These are phyloP conservation scores for Fraxinus paxiana DNA, from an alignment of 305 asterid species.

Conservation along the genomic window DNA sequence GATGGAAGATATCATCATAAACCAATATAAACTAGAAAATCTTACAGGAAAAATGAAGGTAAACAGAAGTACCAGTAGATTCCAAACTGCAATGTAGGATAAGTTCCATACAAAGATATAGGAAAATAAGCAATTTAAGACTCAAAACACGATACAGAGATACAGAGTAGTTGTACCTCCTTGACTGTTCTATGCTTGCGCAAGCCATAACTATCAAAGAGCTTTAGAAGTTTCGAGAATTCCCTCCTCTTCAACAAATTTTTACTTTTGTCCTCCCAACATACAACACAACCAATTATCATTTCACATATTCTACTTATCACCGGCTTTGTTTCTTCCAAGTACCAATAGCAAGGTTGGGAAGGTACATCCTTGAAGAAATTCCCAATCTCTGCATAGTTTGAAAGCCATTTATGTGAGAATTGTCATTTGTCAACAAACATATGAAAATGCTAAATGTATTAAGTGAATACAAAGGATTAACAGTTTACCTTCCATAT, in stretches of 20 bases:
- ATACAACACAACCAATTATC: conserved; percentile 51
- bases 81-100: background rate
- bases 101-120: background rate
- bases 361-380: conserved; percentile 37
- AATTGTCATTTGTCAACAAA: background rate
- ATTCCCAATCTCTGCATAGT: conserved; percentile 41
- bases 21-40: conserved; percentile 13
- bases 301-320: conserved; percentile 45
- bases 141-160: background rate
- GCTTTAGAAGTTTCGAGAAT: conserved; percentile 63
- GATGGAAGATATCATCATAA: conserved; percentile 20
- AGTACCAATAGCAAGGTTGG: conserved; percentile 37
- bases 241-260: conserved; percentile 59
- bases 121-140: background rate
- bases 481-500: conserved; percentile 27
- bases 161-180: conserved; percentile 45
- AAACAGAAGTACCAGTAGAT: background rate
- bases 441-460: conserved; percentile 1
- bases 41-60: background rate
- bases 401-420: conserved; percentile 19
- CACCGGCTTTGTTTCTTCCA: conserved; percentile 47
- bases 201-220: conserved; percentile 69
- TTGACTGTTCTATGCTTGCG: conserved; percentile 55
- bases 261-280: conserved; percentile 70
- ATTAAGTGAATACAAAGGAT: conserved; percentile 15